Conservation (phyloP, 441 rosid genomes). For the Croton laevigatus region DNA sequence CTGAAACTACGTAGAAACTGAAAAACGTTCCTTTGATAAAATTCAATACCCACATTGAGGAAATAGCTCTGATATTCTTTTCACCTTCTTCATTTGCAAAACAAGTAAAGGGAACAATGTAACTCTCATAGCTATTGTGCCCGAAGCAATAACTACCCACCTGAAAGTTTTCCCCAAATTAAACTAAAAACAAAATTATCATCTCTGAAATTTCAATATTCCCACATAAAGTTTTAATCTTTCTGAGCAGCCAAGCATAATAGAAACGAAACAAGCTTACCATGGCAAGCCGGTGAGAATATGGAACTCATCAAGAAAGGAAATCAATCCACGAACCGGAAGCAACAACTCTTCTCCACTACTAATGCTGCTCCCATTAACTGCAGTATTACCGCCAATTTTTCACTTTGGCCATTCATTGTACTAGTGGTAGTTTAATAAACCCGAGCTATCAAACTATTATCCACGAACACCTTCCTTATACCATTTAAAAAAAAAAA, state of each 20-base stretch:
- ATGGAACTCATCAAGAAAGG: slow-evolving; percentile 72
- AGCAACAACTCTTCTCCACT: slow-evolving; percentile 35
- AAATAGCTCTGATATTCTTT: slow-evolving; percentile 47
- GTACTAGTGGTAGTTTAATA: too few species aligned
- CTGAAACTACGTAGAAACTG: too few species aligned
- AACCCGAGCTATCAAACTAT: too few species aligned
- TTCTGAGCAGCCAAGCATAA: not conserved
- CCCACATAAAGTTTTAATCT: not conserved
- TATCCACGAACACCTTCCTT: too few species aligned
- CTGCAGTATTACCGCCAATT: too few species aligned
- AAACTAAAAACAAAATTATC: not conserved
- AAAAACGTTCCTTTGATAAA: too few species aligned
- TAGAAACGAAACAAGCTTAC: slow-evolving; percentile 27
- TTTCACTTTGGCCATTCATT: too few species aligned
- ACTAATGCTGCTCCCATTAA: slow-evolving; percentile 8
- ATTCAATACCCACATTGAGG: slow-evolving; percentile 57
- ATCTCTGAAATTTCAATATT: too few species aligned
- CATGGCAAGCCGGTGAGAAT: slow-evolving; percentile 81
- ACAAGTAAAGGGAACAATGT: slow-evolving; percentile 59
- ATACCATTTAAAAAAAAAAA: too few species aligned
- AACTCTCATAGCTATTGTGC: slow-evolving; percentile 67
- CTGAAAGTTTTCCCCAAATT: slow-evolving; percentile 29
- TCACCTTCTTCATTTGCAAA: slow-evolving; percentile 60
- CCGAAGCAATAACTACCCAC: slow-evolving; percentile 82
- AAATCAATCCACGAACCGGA: slow-evolving; percentile 46